Evolutionary conservation across 1,284 basidiomycete genomes (phyloP).

Genomic region (Malassezia arunalokei): DNA sequence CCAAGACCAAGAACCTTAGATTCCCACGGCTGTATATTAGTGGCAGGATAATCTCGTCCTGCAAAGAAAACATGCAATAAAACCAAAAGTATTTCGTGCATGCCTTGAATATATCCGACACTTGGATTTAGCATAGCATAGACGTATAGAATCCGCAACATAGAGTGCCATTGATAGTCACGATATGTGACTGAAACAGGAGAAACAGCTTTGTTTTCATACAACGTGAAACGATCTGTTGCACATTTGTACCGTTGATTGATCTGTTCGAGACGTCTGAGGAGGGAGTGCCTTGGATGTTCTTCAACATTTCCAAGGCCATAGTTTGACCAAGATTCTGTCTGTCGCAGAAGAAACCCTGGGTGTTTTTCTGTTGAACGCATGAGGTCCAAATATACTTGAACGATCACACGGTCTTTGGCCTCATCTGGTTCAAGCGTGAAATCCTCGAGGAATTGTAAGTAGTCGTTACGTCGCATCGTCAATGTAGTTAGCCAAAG

Average conservation of each 20-base stretch:
- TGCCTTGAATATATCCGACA: conserved; percentile 41
- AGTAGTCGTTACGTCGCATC: conserved; percentile 33
- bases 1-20: background rate
- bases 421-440: background rate
- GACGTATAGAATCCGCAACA: conserved; percentile 39
- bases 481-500: conserved; percentile 27
- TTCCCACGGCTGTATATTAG: conserved; percentile 4
- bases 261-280: conserved; percentile 22
- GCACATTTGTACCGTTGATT: conserved; percentile 14
- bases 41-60: background rate
- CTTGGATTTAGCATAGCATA: conserved; percentile 42
- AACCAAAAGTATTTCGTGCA: conserved; percentile 40
- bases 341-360: background rate
- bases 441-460: conserved; percentile 32
- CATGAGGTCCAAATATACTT: background rate
- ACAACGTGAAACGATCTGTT: background rate
- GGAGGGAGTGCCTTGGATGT: conserved; percentile 15
- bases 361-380: background rate
- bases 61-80: conserved; percentile 22
- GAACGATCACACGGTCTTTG: background rate
- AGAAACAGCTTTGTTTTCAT: background rate
- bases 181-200: background rate
- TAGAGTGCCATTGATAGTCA: conserved; percentile 36
- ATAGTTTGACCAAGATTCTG: background rate
- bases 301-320: background rate